Evolutionary conservation across 176 grass and related monocot genomes (phyloP).

Genomic region (Oryza punctata): DNA sequence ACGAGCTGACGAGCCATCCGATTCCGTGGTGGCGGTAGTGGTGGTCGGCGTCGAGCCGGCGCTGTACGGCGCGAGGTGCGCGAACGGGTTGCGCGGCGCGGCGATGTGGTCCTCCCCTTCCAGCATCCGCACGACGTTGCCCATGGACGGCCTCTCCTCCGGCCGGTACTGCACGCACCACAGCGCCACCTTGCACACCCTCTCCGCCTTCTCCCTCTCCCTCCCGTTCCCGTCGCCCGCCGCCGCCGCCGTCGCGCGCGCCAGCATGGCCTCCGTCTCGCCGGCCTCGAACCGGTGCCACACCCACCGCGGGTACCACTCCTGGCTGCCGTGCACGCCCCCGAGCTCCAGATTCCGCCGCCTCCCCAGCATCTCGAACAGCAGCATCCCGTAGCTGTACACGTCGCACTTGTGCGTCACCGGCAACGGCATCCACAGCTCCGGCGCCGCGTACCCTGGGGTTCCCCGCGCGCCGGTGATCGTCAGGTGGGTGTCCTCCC

Average conservation of each 20-base stretch:
- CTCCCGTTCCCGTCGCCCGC: not conserved
- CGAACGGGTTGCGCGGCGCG: slow-evolving; percentile 54
- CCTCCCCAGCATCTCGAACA: slow-evolving; percentile 70
- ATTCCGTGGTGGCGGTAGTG: not conserved
- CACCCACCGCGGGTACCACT: slow-evolving; percentile 72
- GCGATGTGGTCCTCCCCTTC: slow-evolving; percentile 64
- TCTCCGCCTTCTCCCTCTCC: slow-evolving; percentile 49
- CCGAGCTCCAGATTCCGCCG: slow-evolving; percentile 53
- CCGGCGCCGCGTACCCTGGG: slow-evolving; percentile 68
- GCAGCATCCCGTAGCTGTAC: slow-evolving; percentile 74
- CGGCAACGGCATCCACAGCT: slow-evolving; percentile 66
- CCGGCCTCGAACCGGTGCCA: slow-evolving; percentile 55
- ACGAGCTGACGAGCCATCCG: not conserved
- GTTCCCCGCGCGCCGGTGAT: slow-evolving; percentile 60
- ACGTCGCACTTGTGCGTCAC: slow-evolving; percentile 75
- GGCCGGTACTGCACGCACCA: slow-evolving; percentile 76
- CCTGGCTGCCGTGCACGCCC: slow-evolving; percentile 47
- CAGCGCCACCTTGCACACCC: slow-evolving; percentile 66
- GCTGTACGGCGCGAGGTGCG: slow-evolving; percentile 26
- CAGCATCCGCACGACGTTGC: slow-evolving; percentile 67
- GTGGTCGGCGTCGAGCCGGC: not conserved
- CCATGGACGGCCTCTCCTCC: slow-evolving; percentile 61
- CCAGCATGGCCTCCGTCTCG: slow-evolving; percentile 29
- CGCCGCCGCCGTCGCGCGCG: slow-evolving; percentile 6
- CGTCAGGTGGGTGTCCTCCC: slow-evolving; percentile 57